These are phyloP conservation scores for Rhodotorula toruloides DNA, from an alignment of 768 basidiomycete genomes.

Conservation along the genomic window DNA sequence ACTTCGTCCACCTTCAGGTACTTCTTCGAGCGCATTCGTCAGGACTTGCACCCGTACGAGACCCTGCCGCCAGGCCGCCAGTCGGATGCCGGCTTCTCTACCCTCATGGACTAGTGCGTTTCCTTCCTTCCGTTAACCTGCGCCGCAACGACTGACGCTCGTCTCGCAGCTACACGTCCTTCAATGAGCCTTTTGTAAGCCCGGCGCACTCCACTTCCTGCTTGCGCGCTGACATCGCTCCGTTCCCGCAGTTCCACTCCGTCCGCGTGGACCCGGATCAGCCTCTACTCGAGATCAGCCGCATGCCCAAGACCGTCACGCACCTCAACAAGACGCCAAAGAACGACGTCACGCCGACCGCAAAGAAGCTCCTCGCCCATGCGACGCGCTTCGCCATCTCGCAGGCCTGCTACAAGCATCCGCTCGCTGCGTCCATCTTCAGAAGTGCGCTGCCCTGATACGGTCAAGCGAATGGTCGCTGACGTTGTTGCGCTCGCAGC, in stretches of 20 bases:
- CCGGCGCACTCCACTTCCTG: not conserved
- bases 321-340: not conserved
- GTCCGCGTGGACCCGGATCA: conserved; percentile 54
- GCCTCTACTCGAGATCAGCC: conserved; percentile 65
- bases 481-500: conserved; percentile 57
- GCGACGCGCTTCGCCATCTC: conserved; percentile 49
- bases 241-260: conserved; percentile 10
- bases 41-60: conserved; percentile 68
- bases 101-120: conserved; percentile 62
- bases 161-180: conserved; percentile 5
- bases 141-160: conserved; percentile 46
- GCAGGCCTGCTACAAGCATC: conserved; percentile 54
- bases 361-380: conserved; percentile 10
- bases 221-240: no score
- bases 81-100: conserved; percentile 60
- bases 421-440: conserved; percentile 62
- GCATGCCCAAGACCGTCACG: conserved; percentile 34
- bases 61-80: conserved; percentile 51
- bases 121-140: conserved; percentile 59
- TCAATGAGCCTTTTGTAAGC: conserved; percentile 3
- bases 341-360: not conserved
- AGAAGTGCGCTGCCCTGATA: not conserved
- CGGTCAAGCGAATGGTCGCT: not conserved
- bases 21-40: conserved; percentile 55
- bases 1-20: conserved; percentile 49